phyloP scores from a whole-genome alignment of 495 filamentous ascomycete genomes.

The Eremomyces bilateralis region DNA sequence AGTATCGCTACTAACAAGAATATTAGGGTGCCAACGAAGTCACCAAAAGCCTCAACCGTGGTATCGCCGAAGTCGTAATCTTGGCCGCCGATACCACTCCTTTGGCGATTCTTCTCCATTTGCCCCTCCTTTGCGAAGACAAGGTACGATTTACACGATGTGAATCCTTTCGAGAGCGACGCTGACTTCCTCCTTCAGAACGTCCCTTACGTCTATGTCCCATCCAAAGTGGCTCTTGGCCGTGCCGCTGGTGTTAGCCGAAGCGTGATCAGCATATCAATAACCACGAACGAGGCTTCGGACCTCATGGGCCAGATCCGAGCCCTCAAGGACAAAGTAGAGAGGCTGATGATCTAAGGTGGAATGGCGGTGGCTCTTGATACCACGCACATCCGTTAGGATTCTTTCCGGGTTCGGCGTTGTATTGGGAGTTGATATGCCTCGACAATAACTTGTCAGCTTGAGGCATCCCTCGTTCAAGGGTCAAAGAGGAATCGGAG shows the following conservation, averaged over 20 bases:
- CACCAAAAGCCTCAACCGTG: conserved; percentile 77
- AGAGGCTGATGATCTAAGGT: conserved; percentile 84
- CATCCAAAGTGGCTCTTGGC: conserved; percentile 48
- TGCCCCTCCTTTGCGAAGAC: conserved; percentile 72
- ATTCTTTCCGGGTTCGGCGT: conserved; percentile 1
- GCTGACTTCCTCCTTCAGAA: conserved; percentile 17
- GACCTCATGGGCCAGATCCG: conserved; percentile 74
- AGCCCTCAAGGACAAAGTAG: conserved; percentile 79
- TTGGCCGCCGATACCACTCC: conserved; percentile 65
- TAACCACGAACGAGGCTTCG: conserved; percentile 83
- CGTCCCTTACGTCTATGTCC: conserved; percentile 50
- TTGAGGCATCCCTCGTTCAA: neutral
- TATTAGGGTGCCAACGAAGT: conserved; percentile 34
- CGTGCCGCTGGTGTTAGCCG: conserved; percentile 67
- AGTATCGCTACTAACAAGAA: no score
- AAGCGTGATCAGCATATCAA: conserved; percentile 66
- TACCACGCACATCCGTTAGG: no score
- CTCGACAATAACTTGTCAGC: neutral
- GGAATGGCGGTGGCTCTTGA: no score
- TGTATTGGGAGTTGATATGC: neutral
- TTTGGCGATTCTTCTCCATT: conserved; percentile 76
- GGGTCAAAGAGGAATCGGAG: no score
- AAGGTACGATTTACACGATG: conserved; percentile 33
- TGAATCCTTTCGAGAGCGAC: neutral
- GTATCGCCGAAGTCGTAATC: conserved; percentile 70